Evolutionary conservation across 352 stramenopile species (phyloP).

Genomic region (Pilasporangium apinafurcum): DNA sequence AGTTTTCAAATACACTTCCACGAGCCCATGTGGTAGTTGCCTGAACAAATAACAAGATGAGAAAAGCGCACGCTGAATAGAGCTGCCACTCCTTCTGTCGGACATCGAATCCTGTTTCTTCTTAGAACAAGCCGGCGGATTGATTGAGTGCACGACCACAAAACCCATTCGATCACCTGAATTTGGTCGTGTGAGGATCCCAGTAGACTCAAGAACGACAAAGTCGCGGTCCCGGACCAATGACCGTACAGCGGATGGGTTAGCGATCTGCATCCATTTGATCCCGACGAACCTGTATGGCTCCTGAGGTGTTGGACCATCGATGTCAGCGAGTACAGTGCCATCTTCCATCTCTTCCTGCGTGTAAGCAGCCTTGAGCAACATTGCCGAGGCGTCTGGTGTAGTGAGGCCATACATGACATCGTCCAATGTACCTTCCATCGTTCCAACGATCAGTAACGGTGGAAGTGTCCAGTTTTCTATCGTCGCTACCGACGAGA

Average conservation of each 20-base stretch:
- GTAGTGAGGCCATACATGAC: slow-evolving; percentile 49
- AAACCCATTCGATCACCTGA: slow-evolving; percentile 6
- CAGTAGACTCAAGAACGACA: slow-evolving; percentile 32
- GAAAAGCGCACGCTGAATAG: no score
- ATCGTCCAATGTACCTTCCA: slow-evolving; percentile 51
- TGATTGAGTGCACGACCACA: slow-evolving; percentile 7
- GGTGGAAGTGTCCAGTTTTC: slow-evolving; percentile 36
- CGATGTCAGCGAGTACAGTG: slow-evolving; percentile 23
- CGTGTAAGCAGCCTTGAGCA: slow-evolving; percentile 29
- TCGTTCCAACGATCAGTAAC: slow-evolving; percentile 38
- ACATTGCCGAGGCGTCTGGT: slow-evolving; percentile 21
- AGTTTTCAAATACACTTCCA: slow-evolving; percentile 15
- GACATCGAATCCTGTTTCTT: no score
- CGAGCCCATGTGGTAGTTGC: slow-evolving; percentile 3
- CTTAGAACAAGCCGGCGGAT: not conserved
- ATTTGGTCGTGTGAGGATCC: slow-evolving; percentile 4
- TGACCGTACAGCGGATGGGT: slow-evolving; percentile 12
- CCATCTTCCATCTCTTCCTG: slow-evolving; percentile 32
- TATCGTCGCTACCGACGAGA: slow-evolving; percentile 4
- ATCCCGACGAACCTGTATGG: slow-evolving; percentile 38
- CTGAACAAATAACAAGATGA: slow-evolving; percentile 7
- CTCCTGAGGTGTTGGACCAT: slow-evolving; percentile 16
- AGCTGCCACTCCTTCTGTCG: no score
- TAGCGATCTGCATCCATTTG: slow-evolving; percentile 46
- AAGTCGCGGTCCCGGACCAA: slow-evolving; percentile 32